Percentiles rank a stretch among this genome's conserved stretches.
Evolutionary conservation across 2,329 filamentous ascomycete species (phyloP).

Genomic region (Claviceps quebecensis): DNA sequence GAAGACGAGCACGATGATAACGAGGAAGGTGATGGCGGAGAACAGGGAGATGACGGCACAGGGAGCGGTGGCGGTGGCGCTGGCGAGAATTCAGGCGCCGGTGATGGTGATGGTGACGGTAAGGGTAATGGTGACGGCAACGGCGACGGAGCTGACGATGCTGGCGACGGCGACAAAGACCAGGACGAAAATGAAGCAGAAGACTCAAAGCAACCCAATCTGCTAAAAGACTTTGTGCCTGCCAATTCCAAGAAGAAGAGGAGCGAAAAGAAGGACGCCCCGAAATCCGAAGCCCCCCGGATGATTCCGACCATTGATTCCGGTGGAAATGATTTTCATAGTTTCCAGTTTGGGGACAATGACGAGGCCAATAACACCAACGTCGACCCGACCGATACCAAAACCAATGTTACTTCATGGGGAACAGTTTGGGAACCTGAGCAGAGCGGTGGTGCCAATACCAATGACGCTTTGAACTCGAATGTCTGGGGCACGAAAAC

Average conservation of each 20-base stretch:
- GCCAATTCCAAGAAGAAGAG: conserved; percentile 28
- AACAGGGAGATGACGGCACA: conserved; percentile 1
- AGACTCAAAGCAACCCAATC: conserved; percentile 24
- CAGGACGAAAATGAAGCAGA: conserved; percentile 20
- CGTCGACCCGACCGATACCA: conserved; percentile 33
- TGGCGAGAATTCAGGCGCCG: conserved; percentile 4
- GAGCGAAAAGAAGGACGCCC: conserved; percentile 13
- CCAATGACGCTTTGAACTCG: conserved; percentile 26
- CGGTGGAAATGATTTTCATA: conserved; percentile 43
- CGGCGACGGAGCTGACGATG: conserved; percentile 1
- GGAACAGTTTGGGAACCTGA: conserved; percentile 38
- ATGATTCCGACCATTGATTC: conserved; percentile 22
- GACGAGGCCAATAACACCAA: conserved; percentile 41
- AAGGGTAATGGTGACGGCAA: conserved; percentile 2
- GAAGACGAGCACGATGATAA: not conserved
- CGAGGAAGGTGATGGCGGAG: not conserved
- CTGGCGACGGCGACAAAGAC: conserved; percentile 5
- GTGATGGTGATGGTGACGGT: not conserved
- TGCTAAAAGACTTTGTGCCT: conserved; percentile 16
- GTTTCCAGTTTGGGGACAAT: conserved; percentile 52
- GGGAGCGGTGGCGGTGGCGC: not conserved
- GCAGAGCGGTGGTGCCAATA: conserved; percentile 8
- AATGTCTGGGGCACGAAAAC: conserved; percentile 36
- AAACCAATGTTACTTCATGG: conserved; percentile 41
- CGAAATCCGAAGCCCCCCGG: conserved; percentile 15